A percentile compares a stretch with the other conserved stretches of the same genome.
Evolutionary conservation across 1,139 yeast genomes (phyloP).

Genomic region (Lodderomyces beijingensis): DNA sequence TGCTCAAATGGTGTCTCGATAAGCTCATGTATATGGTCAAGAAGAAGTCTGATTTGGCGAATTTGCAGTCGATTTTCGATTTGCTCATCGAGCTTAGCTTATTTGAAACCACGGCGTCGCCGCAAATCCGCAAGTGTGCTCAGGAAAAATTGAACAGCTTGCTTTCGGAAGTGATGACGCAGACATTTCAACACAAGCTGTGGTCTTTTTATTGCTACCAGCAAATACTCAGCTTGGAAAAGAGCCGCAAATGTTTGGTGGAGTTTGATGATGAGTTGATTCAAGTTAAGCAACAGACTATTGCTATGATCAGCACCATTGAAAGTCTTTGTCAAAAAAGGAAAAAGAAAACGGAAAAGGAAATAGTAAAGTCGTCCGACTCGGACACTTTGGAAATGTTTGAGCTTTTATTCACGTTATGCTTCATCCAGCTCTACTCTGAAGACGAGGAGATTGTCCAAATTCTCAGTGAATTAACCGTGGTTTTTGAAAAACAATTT

Average conservation of each 20-base stretch:
- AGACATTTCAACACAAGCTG: constrained; percentile 41
- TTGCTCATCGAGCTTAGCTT: constrained; percentile 54
- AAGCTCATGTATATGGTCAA: constrained; percentile 56
- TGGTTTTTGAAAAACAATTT: constrained; percentile 40
- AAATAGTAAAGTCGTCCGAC: neutral
- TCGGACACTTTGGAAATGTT: constrained; percentile 36
- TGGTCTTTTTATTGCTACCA: constrained; percentile 55
- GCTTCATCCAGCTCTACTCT: constrained; percentile 69
- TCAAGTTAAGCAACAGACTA: constrained; percentile 47
- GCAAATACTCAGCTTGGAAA: constrained; percentile 24
- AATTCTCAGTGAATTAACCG: constrained; percentile 67
- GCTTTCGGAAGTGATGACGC: constrained; percentile 52
- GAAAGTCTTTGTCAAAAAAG: too few relatives aligned
- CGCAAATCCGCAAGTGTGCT: constrained; percentile 25
- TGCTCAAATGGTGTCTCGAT: constrained; percentile 67
- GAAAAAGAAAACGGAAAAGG: too few relatives aligned
- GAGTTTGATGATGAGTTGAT: constrained; percentile 54
- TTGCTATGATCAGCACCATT: constrained; percentile 42
- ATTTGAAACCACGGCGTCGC: constrained; percentile 35
- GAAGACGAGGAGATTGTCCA: constrained; percentile 79
- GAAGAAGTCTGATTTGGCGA: constrained; percentile 32
- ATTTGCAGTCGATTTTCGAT: constrained; percentile 44
- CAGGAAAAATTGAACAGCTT: constrained; percentile 61
- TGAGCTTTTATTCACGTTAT: constrained; percentile 75
- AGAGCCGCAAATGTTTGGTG: constrained; percentile 23